Conservation (phyloP, 441 rosid species). For the Jatropha multifida region DNA sequence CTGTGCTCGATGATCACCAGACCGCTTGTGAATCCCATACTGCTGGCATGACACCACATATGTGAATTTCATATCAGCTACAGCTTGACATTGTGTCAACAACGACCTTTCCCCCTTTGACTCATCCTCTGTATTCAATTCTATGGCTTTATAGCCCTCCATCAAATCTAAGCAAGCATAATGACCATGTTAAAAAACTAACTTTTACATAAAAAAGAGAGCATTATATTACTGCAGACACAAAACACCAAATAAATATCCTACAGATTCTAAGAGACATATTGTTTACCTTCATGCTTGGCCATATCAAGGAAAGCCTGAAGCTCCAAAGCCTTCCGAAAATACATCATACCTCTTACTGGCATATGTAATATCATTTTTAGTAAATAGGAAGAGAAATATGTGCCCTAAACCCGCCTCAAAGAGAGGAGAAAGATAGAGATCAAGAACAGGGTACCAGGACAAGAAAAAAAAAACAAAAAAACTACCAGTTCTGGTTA, state of each 20-base stretch:
- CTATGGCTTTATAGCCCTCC: constrained; percentile 98
- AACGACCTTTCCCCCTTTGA: constrained; percentile 78
- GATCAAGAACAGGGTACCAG: not conserved
- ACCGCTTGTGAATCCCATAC: constrained; percentile 92
- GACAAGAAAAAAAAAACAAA: not conserved
- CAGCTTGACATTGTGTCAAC: constrained; percentile 92
- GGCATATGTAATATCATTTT: constrained; percentile 31
- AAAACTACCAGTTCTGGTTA: constrained; percentile 88
- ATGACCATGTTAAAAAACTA: constrained; percentile 22
- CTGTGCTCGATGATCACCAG: constrained; percentile 83
- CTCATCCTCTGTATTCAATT: constrained; percentile 65
- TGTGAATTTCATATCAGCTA: constrained; percentile 97
- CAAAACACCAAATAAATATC: not conserved
- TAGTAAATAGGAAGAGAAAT: constrained; percentile 15
- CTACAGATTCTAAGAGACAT: constrained; percentile 15
- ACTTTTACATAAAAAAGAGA: constrained; percentile 11
- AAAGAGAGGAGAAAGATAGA: not conserved
- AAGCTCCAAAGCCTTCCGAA: constrained; percentile 96
- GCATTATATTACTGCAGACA: not conserved
- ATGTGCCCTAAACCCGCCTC: not conserved
- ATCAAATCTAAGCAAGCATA: constrained; percentile 64
- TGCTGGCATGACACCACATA: constrained; percentile 98
- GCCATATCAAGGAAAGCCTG: constrained; percentile 99
- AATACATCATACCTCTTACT: constrained; percentile 99
- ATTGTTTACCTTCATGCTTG: constrained; percentile 75